Conservation (phyloP, 352 stramenopile genomes). For the Phytophthora cactorum region DNA sequence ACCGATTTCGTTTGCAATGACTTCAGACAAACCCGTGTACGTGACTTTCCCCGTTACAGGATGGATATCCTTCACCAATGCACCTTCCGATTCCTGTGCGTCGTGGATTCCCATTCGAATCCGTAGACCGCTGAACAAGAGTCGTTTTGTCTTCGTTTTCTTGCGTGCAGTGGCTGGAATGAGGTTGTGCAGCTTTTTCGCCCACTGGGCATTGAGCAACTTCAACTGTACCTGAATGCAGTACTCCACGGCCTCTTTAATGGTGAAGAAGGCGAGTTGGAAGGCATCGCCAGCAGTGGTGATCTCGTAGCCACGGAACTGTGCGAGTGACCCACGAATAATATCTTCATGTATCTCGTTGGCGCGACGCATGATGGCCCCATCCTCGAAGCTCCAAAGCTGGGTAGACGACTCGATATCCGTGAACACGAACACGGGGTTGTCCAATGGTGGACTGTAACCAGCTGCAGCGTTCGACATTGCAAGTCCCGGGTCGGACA, state of each 20-base stretch:
- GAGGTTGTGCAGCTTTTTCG: slow-evolving; percentile 51
- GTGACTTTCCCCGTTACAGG: slow-evolving; percentile 55
- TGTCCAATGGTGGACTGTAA: slow-evolving; percentile 37
- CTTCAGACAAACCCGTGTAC: slow-evolving; percentile 62
- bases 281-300: slow-evolving; percentile 65
- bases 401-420: slow-evolving; percentile 68
- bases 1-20: slow-evolving; percentile 60
- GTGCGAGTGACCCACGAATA: slow-evolving; percentile 42
- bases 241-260: slow-evolving; percentile 64
- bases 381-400: slow-evolving; percentile 49
- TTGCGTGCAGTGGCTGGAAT: slow-evolving; percentile 35
- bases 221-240: slow-evolving; percentile 60
- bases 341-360: slow-evolving; percentile 66
- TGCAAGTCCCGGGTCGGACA: slow-evolving; percentile 44
- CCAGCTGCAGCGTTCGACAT: slow-evolving; percentile 34
- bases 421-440: slow-evolving; percentile 73
- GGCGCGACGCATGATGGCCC: slow-evolving; percentile 48
- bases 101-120: slow-evolving; percentile 71
- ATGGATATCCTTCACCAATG: slow-evolving; percentile 56
- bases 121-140: slow-evolving; percentile 57
- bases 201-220: slow-evolving; percentile 47
- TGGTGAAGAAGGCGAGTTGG: slow-evolving; percentile 63
- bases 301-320: slow-evolving; percentile 64
- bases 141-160: slow-evolving; percentile 48
- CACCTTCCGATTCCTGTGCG: slow-evolving; percentile 45